A percentile compares a stretch with the other conserved stretches of the same genome.
Evolutionary conservation across 2,329 filamentous ascomycete genomes (phyloP).

Genomic region (Fusarium sacchari): DNA sequence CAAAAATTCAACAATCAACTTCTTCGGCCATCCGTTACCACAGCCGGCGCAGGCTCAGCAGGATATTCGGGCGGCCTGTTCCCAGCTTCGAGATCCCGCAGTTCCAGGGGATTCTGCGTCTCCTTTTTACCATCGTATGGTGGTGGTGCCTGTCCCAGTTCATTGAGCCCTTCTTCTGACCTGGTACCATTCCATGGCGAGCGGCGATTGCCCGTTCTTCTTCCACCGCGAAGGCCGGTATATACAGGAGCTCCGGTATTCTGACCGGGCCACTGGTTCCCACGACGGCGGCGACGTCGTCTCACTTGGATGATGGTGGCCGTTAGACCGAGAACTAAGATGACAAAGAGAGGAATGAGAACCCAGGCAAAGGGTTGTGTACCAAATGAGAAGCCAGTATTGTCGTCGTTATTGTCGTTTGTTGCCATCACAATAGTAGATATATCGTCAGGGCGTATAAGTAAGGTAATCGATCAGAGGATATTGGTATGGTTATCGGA

Average conservation of each 20-base stretch:
- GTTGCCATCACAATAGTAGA: conserved; percentile 13
- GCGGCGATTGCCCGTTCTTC: conserved; percentile 30
- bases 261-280: conserved; percentile 20
- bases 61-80: conserved; percentile 46
- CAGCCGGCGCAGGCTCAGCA: conserved; percentile 39
- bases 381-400: conserved; percentile 45
- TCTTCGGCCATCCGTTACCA: conserved; percentile 35
- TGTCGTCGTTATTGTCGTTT: conserved; percentile 14
- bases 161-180: conserved; percentile 67
- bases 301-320: conserved; percentile 56
- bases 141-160: conserved; percentile 72
- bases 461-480: background rate
- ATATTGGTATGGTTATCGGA: background rate
- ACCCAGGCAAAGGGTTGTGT: conserved; percentile 67
- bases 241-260: conserved; percentile 27
- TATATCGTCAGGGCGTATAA: background rate
- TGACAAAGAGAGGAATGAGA: conserved; percentile 59
- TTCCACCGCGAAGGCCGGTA: conserved; percentile 32
- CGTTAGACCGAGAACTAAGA: conserved; percentile 53
- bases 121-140: conserved; percentile 61
- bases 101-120: conserved; percentile 31
- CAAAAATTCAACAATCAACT: background rate
- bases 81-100: conserved; percentile 43
- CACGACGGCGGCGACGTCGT: conserved; percentile 48
- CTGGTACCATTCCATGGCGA: conserved; percentile 40